A percentile compares a stretch with the other conserved stretches of the same genome.
phyloP scores from a whole-genome alignment of 2,329 filamentous ascomycete genomes.

The Fusarium sp. region DNA sequence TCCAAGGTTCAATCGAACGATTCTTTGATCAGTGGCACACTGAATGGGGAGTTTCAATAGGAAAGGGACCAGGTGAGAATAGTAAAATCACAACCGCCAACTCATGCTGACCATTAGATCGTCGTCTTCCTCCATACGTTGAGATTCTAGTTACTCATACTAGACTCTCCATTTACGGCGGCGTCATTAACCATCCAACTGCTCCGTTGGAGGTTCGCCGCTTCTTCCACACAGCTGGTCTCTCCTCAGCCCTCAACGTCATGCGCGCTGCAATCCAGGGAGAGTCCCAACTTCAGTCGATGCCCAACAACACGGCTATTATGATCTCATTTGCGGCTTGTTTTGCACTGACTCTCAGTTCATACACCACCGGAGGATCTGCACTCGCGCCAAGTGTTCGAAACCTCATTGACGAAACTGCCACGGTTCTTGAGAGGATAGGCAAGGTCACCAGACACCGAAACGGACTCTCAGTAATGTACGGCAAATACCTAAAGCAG shows the following conservation, averaged over 20 bases:
- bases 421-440: slow-evolving; percentile 75
- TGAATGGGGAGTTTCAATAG: slow-evolving; percentile 69
- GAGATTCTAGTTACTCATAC: slow-evolving; percentile 80
- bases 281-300: slow-evolving; percentile 74
- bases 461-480: slow-evolving; percentile 70
- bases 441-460: slow-evolving; percentile 73
- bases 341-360: slow-evolving; percentile 73
- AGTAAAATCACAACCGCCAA: accelerated
- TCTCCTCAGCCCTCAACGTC: slow-evolving; percentile 79
- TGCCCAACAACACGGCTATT: slow-evolving; percentile 82
- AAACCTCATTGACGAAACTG: slow-evolving; percentile 74
- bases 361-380: slow-evolving; percentile 66
- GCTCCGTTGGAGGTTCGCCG: slow-evolving; percentile 76
- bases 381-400: slow-evolving; percentile 71
- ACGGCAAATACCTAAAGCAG: slow-evolving; percentile 58
- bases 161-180: slow-evolving; percentile 77
- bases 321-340: slow-evolving; percentile 83
- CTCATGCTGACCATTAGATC: slow-evolving; percentile 48
- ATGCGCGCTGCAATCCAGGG: slow-evolving; percentile 79
- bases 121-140: slow-evolving; percentile 75
- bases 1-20: slow-evolving; percentile 69
- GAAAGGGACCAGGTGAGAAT: slow-evolving; percentile 59
- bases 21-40: slow-evolving; percentile 75
- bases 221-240: slow-evolving; percentile 76
- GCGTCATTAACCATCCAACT: slow-evolving; percentile 79